Base-by-base conservation (phyloP, 2,329 filamentous ascomycete species). In the Cercospora sojina region DNA sequence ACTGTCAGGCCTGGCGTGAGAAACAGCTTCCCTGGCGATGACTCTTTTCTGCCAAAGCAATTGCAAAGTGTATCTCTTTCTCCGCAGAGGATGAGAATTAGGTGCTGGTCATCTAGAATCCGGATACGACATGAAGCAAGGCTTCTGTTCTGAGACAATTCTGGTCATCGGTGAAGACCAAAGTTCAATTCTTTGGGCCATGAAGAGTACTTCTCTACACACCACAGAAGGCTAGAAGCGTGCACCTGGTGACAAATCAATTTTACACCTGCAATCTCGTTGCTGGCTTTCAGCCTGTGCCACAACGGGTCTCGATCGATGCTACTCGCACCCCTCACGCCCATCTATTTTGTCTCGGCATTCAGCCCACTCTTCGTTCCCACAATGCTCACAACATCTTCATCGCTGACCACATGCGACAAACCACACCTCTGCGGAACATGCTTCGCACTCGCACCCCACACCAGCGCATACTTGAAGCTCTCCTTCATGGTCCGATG, bases 401-500 rank as follows among this genome's bases (percentile, higher is more conserved):
- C 88, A 73, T 90, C 88, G 5, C 82, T 77, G 29, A 99, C 93
- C 12, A 87, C 75, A 83, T 99, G 95, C 6, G 87, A 84, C 74
- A 99, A 79, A 1, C 95, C 96, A 41, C 97, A 94, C 69, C 95
- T 85, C 83, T 99, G 95, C 38, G 96, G 95, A 38, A 98, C 85
- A 83, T 99, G 96, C 75, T 92, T 88, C 38, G 95, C 95, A 79
- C 94, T 98, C 18, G 93, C 93, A 4, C 95, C 95, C 96, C 96
- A 99, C 0, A 99, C 95, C 71, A 98, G 81, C 3, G 95, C 96
- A 81, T 98, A 97, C 84, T 98, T 99, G 86, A 98, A 99, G 4
- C 93, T 97, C 70, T 99, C 96, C 86, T 98, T 99, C 71, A 99
- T 83, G 27, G 88, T 95, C 69, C 95, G 86, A 81, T 99, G 95